These are phyloP conservation scores for Sapria himalayana DNA, from an alignment of 345 rosid genomes.

Conservation along the genomic window DNA sequence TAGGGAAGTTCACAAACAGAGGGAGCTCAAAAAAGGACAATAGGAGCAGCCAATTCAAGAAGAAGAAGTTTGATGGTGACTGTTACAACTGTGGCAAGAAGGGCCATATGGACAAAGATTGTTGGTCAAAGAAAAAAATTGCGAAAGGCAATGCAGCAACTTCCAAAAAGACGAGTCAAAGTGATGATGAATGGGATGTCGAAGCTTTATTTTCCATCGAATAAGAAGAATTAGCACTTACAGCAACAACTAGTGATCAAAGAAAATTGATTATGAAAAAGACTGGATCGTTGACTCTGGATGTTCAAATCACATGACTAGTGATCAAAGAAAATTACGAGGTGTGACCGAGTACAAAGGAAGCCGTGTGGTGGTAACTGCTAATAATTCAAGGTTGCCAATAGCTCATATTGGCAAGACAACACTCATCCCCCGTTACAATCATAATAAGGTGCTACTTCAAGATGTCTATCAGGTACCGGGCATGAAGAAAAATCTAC, in stretches of 20 bases:
- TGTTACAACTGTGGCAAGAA: neutral
- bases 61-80: too few relatives aligned
- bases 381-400: neutral
- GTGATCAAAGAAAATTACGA: neutral
- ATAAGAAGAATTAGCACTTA: neutral
- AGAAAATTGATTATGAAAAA: neutral
- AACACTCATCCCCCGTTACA: neutral
- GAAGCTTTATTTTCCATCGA: neutral
- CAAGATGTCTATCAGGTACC: neutral
- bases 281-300: slow-evolving; percentile 3
- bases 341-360: neutral
- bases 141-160: neutral
- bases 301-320: slow-evolving; percentile 1
- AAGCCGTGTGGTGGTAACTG: neutral
- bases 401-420: neutral
- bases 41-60: too few relatives aligned
- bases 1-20: neutral
- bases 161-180: neutral
- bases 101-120: neutral
- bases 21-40: neutral
- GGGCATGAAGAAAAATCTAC: neutral
- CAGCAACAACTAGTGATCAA: neutral
- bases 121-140: neutral
- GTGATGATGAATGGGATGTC: neutral
- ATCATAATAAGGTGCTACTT: neutral